phyloP scores from a whole-genome alignment of 2,329 filamentous ascomycete genomes.

The Cercospora sp. region DNA sequence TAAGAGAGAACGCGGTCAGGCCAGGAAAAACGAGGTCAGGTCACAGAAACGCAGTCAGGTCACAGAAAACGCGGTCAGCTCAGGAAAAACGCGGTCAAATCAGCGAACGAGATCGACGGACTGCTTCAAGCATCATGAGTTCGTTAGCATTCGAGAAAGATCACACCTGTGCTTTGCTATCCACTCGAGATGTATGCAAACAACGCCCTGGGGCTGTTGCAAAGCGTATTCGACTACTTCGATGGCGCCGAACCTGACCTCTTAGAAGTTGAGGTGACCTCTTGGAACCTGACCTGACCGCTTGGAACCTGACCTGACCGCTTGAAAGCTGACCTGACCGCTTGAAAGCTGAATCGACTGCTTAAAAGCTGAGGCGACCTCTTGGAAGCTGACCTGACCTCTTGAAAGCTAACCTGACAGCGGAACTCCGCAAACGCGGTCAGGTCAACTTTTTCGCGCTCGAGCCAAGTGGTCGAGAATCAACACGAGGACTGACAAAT shows the following conservation, averaged over 20 bases:
- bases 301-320: neutral
- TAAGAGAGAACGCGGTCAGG: neutral
- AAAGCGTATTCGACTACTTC: neutral
- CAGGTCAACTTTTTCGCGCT: neutral
- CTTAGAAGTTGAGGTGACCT: neutral
- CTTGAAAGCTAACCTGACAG: neutral
- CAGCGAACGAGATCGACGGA: neutral
- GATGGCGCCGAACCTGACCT: neutral
- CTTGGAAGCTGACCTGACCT: neutral
- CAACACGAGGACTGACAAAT: no score
- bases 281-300: neutral
- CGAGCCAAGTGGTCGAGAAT: no score
- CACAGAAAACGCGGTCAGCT: neutral
- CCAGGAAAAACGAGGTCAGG: neutral
- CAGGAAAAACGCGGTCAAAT: neutral
- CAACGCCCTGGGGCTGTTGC: neutral
- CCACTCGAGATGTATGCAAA: no score
- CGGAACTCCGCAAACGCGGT: neutral
- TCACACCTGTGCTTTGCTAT: no score
- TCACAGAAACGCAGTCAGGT: neutral
- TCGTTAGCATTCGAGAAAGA: neutral
- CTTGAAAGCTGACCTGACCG: neutral
- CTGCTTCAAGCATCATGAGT: neutral
- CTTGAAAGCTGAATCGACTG: neutral
- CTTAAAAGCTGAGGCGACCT: neutral